Base-by-base conservation (phyloP, 2,329 filamentous ascomycete genomes). In the Trichophyton schoenleinii region DNA sequence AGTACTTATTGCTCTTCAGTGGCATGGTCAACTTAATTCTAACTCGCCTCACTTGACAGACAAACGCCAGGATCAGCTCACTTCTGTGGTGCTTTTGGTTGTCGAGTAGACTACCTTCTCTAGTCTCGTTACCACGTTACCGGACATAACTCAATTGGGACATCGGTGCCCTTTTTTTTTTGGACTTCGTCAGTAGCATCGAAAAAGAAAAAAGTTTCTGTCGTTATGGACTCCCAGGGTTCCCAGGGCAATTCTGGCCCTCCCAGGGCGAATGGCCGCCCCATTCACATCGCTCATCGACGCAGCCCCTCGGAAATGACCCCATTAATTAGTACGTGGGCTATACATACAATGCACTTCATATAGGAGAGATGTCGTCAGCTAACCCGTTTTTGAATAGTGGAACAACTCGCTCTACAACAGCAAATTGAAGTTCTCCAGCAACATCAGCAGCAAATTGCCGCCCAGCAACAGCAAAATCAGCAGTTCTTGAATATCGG, bases 381-480 rank as follows among this genome's bases (percentile, higher is more conserved):
- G 5, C 20, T 28, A n/a, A 31, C 15, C 41, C 6, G 4, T 44
- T 44, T 5, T 5, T 62, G 11, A 38, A n/a, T 70, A 92, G 90
- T 95, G 87, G 91, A 95, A 79, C 90, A 95, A 81, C 84, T 95
- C 72, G 88, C 89, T 73, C 89, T 96, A 73, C 90, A 95, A 78
- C 90, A 95, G 78, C 91, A 96, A 77, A 95, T 96, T 71, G 90
- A 96, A 76, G 82, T 91, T 70, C 81, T 96, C 71, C 92, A 97
- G 79, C 91, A 96, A 75, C 94, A 97, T 75, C 94, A 97, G 74
- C 91, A 97, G 76, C 91, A 96, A 74, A 95, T 97, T 72, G 89
- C 95, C 77, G 90, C 90, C 69, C 94, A 90, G 66, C 91, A 96
- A 1, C 22, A 52, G 5, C 41, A 38, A 38, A 38, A 46, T 72